Percentiles rank a stretch among this genome's conserved stretches.
Evolutionary conservation across 345 rosid species (phyloP).

Genomic region (Populus deltoides): DNA sequence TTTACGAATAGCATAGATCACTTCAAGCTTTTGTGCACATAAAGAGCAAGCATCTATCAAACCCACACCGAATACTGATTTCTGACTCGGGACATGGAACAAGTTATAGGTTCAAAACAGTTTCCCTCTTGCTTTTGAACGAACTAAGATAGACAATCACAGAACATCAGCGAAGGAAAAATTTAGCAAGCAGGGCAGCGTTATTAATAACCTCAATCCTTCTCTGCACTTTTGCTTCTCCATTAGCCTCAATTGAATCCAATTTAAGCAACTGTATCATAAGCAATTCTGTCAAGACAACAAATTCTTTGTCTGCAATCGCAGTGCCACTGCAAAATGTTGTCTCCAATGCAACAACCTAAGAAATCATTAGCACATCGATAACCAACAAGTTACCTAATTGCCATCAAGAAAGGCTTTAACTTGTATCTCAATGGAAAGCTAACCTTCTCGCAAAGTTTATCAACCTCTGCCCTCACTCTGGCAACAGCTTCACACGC

Average conservation of each 20-base stretch:
- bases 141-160: neutral
- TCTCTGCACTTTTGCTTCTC: constrained; percentile 52
- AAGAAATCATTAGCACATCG: constrained; percentile 1
- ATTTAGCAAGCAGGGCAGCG: neutral
- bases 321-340: constrained; percentile 26
- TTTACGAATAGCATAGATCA: neutral
- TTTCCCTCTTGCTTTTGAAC: neutral
- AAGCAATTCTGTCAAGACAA: constrained; percentile 45
- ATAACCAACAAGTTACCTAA: constrained; percentile 1
- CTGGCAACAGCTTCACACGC: constrained; percentile 37
- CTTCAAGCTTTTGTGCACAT: constrained; percentile 16
- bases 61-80: neutral
- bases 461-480: constrained; percentile 47
- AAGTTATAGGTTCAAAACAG: neutral
- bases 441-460: constrained; percentile 45
- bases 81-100: neutral
- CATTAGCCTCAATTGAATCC: constrained; percentile 45
- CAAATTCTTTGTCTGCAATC: constrained; percentile 40
- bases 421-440: neutral
- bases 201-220: constrained; percentile 37
- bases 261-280: constrained; percentile 48
- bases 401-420: neutral
- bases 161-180: neutral
- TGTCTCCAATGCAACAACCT: constrained; percentile 47
- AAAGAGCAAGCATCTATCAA: constrained; percentile 6